These are phyloP conservation scores for Globisporangium perplexum DNA, from an alignment of 352 stramenopile genomes.

Conservation along the genomic window DNA sequence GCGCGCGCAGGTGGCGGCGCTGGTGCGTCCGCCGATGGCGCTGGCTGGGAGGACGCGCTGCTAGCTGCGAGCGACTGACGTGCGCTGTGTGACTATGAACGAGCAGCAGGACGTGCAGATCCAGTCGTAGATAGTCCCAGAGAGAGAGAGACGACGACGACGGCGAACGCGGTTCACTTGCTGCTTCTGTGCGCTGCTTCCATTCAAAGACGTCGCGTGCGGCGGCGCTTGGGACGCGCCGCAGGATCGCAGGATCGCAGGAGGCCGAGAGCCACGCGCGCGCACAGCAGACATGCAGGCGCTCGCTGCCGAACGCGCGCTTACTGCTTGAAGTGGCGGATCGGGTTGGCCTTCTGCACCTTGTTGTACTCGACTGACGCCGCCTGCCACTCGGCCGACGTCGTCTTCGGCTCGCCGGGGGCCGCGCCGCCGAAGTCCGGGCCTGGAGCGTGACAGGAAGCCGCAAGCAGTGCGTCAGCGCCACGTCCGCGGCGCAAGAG, in stretches of 20 bases:
- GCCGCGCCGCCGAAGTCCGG: constrained; percentile 48
- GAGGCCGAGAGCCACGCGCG: neutral
- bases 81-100: neutral
- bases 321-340: constrained; percentile 82
- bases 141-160: too few relatives aligned
- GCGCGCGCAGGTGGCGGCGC: constrained; percentile 24
- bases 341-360: constrained; percentile 81
- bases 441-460: constrained; percentile 34
- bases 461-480: too few relatives aligned
- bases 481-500: too few relatives aligned
- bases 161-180: neutral
- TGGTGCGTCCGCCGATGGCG: constrained; percentile 25
- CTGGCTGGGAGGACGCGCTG: neutral
- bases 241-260: neutral
- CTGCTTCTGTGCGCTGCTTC: too few relatives aligned
- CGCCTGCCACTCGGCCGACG: constrained; percentile 64
- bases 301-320: constrained; percentile 9
- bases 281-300: constrained; percentile 9
- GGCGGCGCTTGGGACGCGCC: neutral
- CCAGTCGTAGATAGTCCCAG: constrained; percentile 6
- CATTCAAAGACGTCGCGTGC: neutral
- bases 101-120: constrained; percentile 11
- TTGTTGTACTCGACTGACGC: constrained; percentile 73
- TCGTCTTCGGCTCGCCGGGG: constrained; percentile 59
- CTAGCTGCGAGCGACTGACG: neutral